Evolutionary conservation across 495 filamentous ascomycete species (phyloP).

Genomic region (Opeltia flavorubescens): DNA sequence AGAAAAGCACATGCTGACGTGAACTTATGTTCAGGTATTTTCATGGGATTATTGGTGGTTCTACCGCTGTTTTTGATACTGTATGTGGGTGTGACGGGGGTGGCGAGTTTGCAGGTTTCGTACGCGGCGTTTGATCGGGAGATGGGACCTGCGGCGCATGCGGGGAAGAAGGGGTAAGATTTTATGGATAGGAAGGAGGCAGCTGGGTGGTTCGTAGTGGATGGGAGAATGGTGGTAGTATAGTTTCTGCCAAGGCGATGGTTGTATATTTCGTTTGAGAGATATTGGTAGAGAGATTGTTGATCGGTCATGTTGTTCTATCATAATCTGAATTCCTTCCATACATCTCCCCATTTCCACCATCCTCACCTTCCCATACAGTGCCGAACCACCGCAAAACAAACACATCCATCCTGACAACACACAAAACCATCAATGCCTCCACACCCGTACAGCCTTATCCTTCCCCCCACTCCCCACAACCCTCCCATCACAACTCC

Average conservation of each 20-base stretch:
- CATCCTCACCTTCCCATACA: too few relatives aligned
- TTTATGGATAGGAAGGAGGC: slow-evolving; percentile 23
- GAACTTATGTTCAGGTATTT: slow-evolving; percentile 45
- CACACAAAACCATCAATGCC: slow-evolving; percentile 47
- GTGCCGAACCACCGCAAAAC: too few relatives aligned
- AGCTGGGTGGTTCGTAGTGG: too few relatives aligned
- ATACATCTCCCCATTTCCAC: too few relatives aligned
- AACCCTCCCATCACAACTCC: slow-evolving; percentile 72
- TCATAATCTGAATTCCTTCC: too few relatives aligned
- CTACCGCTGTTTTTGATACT: slow-evolving; percentile 62
- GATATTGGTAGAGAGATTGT: too few relatives aligned
- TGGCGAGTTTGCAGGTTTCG: slow-evolving; percentile 69
- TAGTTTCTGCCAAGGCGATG: too few relatives aligned
- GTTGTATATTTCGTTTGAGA: too few relatives aligned
- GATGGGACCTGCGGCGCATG: slow-evolving; percentile 65
- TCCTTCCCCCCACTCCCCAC: slow-evolving; percentile 89
- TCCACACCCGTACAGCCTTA: slow-evolving; percentile 79
- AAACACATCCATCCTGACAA: too few relatives aligned
- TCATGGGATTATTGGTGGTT: slow-evolving; percentile 59
- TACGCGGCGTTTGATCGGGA: slow-evolving; percentile 96
- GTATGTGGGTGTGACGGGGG: slow-evolving; percentile 57
- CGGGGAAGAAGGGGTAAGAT: slow-evolving; percentile 67
- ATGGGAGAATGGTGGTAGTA: too few relatives aligned
- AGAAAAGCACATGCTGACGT: too few relatives aligned
- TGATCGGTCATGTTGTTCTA: too few relatives aligned